These are phyloP conservation scores for apple (Malus domestica) DNA, from an alignment of 306 rosid genomes.

Conservation along the genomic window ASM211411v1 NC_041802.1:9172001-9172500, in stretches of 20 bases:
- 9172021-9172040: slow-evolving; percentile 8
- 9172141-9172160: neutral
- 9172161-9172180: neutral
- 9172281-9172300: no score
- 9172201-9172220: neutral
- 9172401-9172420: slow-evolving; percentile 34
- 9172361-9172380: neutral
- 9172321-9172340: neutral
- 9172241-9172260: neutral
- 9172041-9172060: no score
- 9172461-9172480: neutral
- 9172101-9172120: no score
- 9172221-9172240: neutral
- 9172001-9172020: neutral
- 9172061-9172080: neutral
- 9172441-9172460: neutral
- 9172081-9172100: no score
- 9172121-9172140: slow-evolving; percentile 3
- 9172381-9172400: slow-evolving; percentile 18
- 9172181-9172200: neutral
- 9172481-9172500: slow-evolving; percentile 3
- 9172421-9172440: slow-evolving; percentile 15
- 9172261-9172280: neutral
- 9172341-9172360: neutral
- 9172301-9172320: neutral